Percentiles rank a stretch among this genome's conserved stretches.
These are phyloP conservation scores for Hanseniaspora occidentalis DNA, from an alignment of 805 yeast species.

Conservation along the genomic window DNA sequence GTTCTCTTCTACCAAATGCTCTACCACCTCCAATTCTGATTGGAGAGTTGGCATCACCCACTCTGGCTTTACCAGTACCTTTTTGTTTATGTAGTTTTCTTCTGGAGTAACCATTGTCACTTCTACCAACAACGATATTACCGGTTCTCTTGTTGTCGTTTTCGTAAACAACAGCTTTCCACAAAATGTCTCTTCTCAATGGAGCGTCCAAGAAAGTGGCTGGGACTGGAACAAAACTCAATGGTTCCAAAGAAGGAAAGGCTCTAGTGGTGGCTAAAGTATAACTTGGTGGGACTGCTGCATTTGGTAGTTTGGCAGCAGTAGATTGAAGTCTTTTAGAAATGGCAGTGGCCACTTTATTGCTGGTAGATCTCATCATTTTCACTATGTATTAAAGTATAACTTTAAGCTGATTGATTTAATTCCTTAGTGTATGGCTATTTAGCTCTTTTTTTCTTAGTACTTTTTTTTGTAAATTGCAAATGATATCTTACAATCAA, in stretches of 20 bases:
- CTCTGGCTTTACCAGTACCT: conserved; percentile 91
- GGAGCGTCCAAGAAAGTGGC: conserved; percentile 58
- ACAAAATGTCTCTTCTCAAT: conserved; percentile 77
- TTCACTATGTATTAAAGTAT: background rate
- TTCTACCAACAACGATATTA: conserved; percentile 75
- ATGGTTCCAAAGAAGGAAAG: conserved; percentile 89
- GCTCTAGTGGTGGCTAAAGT: conserved; percentile 66
- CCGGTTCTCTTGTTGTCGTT: conserved; percentile 85
- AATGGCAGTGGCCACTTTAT: background rate
- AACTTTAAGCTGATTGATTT: too few relatives aligned
- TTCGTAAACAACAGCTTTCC: conserved; percentile 92
- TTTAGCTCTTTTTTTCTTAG: too few relatives aligned
- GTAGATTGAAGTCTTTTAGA: conserved; percentile 3
- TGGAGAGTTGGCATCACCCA: conserved; percentile 93
- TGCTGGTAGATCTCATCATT: background rate
- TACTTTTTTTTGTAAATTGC: too few relatives aligned
- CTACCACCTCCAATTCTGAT: conserved; percentile 79
- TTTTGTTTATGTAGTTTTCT: conserved; percentile 78
- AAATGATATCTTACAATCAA: too few relatives aligned
- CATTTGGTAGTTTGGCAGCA: conserved; percentile 13
- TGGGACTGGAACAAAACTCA: conserved; percentile 63
- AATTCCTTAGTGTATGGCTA: too few relatives aligned
- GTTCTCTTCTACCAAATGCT: conserved; percentile 83
- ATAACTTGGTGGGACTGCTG: conserved; percentile 46
- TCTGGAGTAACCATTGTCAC: conserved; percentile 76